A percentile compares a stretch with the other conserved stretches of the same genome.
phyloP scores from a whole-genome alignment of 805 yeast genomes.

The Blastobotrys muscicola region DNA sequence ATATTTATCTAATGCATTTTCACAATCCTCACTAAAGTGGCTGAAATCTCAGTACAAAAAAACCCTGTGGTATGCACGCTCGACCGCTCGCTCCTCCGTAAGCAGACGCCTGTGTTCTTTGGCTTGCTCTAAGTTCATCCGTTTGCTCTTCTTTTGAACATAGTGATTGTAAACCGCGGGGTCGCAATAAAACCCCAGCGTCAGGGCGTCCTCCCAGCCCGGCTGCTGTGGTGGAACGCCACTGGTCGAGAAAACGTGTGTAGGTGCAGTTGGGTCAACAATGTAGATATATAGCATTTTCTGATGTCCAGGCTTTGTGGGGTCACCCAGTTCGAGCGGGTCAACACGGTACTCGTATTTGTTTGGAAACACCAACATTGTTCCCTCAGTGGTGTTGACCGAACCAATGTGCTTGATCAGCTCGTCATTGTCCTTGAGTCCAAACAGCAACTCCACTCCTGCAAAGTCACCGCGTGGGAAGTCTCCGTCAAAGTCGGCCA shows the following conservation, averaged over 20 bases:
- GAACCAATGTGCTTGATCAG: slow-evolving; percentile 24
- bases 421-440: slow-evolving; percentile 25
- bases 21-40: too few species aligned
- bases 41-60: too few species aligned
- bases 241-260: slow-evolving; percentile 23
- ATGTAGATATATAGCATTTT: slow-evolving; percentile 34
- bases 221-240: slow-evolving; percentile 33
- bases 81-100: too few species aligned
- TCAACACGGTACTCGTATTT: slow-evolving; percentile 33
- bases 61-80: too few species aligned
- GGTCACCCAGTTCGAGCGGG: slow-evolving; percentile 31
- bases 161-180: too few species aligned
- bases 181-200: too few species aligned
- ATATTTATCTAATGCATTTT: too few species aligned
- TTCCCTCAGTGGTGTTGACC: slow-evolving; percentile 23
- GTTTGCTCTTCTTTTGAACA: too few species aligned
- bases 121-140: too few species aligned
- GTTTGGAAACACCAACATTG: slow-evolving; percentile 33
- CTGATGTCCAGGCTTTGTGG: slow-evolving; percentile 30
- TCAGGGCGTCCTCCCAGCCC: too few species aligned
- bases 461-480: slow-evolving; percentile 30
- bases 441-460: slow-evolving; percentile 24
- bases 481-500: slow-evolving; percentile 20
- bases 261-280: slow-evolving; percentile 30
- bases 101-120: too few species aligned